These are phyloP conservation scores for Globisporangium paroecandrum DNA, from an alignment of 352 stramenopile genomes.

Conservation along the genomic window DNA sequence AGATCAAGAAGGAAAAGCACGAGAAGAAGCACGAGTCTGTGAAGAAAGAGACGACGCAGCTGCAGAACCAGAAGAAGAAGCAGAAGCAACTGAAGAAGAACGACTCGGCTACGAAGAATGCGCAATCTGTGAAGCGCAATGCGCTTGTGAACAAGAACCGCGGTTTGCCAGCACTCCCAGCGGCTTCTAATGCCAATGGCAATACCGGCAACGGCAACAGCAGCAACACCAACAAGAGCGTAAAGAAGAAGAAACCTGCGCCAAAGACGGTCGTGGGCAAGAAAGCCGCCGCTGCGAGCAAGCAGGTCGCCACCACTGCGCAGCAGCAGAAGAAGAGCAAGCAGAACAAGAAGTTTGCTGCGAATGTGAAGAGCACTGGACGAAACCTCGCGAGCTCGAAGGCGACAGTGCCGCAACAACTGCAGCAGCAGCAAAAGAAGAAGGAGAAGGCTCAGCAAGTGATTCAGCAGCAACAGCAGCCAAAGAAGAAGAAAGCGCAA, in stretches of 20 bases:
- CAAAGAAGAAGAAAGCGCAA: slow-evolving; percentile 11
- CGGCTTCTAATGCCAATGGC: background rate
- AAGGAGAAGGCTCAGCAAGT: slow-evolving; percentile 9
- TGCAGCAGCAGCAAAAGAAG: slow-evolving; percentile 1
- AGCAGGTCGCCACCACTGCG: background rate
- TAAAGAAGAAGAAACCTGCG: slow-evolving; percentile 22
- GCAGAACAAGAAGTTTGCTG: slow-evolving; percentile 22
- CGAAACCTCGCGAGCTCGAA: slow-evolving; percentile 18
- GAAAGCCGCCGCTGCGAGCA: slow-evolving; percentile 8
- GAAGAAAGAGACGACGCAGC: slow-evolving; percentile 19
- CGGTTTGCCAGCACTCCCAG: slow-evolving; percentile 18
- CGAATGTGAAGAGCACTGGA: slow-evolving; percentile 3
- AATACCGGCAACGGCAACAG: background rate
- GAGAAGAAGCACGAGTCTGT: slow-evolving; percentile 21
- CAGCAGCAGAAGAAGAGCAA: background rate
- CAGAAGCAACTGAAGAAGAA: slow-evolving; percentile 19
- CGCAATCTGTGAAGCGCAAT: slow-evolving; percentile 30
- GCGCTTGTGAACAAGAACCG: slow-evolving; percentile 48
- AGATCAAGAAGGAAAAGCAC: slow-evolving; percentile 55
- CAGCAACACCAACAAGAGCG: background rate
- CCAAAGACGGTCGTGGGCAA: slow-evolving; percentile 15
- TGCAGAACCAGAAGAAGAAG: slow-evolving; percentile 23
- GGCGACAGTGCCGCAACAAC: background rate
- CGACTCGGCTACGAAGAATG: slow-evolving; percentile 15
- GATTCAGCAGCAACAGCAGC: slow-evolving; percentile 12